phyloP scores from a whole-genome alignment of 2,329 filamentous ascomycete species.

The Pseudonectria buxi region DNA sequence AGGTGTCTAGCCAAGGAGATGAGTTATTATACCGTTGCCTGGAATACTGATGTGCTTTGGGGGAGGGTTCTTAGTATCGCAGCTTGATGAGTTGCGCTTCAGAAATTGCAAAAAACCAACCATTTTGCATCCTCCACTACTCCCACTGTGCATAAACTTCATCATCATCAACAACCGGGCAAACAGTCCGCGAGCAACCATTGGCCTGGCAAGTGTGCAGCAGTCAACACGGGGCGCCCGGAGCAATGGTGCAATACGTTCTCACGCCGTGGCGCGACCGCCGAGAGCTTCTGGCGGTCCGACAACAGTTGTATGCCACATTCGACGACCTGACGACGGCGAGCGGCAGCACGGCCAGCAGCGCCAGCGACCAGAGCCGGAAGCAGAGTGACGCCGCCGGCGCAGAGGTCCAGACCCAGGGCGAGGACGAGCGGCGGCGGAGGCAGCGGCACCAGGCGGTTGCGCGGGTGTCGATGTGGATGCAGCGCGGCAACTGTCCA shows the following conservation, averaged over 20 bases:
- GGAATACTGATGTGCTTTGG: no score
- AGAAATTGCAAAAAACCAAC: no score
- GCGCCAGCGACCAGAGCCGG: constrained; percentile 1
- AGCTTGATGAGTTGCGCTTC: no score
- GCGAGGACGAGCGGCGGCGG: constrained; percentile 10
- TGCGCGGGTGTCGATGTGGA: constrained; percentile 58
- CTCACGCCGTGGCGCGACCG: constrained; percentile 67
- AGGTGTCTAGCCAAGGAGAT: no score
- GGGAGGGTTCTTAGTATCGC: no score
- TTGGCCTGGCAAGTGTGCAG: no score
- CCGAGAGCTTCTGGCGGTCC: constrained; percentile 58
- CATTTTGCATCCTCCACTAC: not conserved
- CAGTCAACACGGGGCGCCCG: not conserved
- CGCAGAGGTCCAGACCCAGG: not conserved
- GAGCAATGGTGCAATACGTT: constrained; percentile 59
- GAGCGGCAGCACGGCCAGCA: constrained; percentile 6
- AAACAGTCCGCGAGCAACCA: no score
- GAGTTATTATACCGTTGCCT: no score
- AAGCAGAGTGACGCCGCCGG: constrained; percentile 1
- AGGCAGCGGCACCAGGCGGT: constrained; percentile 41
- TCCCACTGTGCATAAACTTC: not conserved
- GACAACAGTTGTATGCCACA: constrained; percentile 53
- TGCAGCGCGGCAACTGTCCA: constrained; percentile 66
- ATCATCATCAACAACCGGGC: no score
- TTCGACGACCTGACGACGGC: constrained; percentile 6